Percentiles rank a stretch among this genome's conserved stretches.
Evolutionary conservation across 768 basidiomycete genomes (phyloP).

Genomic region (Leccinum boreale): DNA sequence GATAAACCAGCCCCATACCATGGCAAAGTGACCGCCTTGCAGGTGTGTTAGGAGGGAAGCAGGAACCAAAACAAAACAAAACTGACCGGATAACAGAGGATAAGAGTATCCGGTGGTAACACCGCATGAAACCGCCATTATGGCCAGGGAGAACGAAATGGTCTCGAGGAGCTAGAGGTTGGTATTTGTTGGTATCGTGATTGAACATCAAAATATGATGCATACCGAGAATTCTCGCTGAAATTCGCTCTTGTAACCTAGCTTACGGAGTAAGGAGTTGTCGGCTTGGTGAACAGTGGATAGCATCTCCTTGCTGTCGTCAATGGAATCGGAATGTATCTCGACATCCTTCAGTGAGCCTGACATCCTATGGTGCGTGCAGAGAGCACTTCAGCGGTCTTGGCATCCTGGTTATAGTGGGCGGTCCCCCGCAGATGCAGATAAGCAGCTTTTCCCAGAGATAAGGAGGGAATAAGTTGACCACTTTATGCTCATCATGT

Average conservation of each 20-base stretch:
- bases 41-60: background rate
- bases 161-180: slow-evolving; percentile 15
- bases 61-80: background rate
- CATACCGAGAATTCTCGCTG: slow-evolving; percentile 23
- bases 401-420: background rate
- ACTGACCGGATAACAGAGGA: background rate
- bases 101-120: slow-evolving; percentile 6
- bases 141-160: slow-evolving; percentile 23
- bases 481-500: background rate
- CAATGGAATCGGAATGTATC: background rate
- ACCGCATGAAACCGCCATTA: slow-evolving; percentile 23
- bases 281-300: slow-evolving; percentile 15
- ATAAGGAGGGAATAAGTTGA: background rate
- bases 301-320: background rate
- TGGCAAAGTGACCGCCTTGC: background rate
- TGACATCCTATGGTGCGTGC: background rate
- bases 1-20: slow-evolving; percentile 8
- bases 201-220: background rate
- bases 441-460: background rate
- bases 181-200: background rate
- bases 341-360: background rate
- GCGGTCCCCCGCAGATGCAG: background rate
- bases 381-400: background rate
- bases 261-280: slow-evolving; percentile 17
- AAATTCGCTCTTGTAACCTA: slow-evolving; percentile 28